These are phyloP conservation scores for Albatrellus sp. DNA, from an alignment of 1,284 basidiomycete species.

Conservation along the genomic window DNA sequence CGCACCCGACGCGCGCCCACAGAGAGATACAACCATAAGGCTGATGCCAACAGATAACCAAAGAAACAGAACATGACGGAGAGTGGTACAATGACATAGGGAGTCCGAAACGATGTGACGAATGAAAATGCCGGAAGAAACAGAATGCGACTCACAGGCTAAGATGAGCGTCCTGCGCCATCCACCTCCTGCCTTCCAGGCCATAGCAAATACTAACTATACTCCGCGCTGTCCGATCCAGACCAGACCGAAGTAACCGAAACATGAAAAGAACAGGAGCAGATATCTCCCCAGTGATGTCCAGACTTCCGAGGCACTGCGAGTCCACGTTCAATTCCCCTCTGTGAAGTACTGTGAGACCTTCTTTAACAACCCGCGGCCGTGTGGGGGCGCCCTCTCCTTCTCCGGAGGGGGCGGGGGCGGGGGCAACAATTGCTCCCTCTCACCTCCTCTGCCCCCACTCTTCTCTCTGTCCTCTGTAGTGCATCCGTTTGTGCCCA, in stretches of 20 bases:
- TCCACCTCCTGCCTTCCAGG: no score
- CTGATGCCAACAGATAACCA: no score
- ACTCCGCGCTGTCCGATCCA: not conserved
- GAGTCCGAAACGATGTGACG: no score
- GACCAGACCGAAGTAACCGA: not conserved
- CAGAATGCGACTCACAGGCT: no score
- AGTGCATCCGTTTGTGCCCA: not conserved
- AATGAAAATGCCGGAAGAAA: no score
- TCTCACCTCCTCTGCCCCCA: not conserved
- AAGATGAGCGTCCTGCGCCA: no score
- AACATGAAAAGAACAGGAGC: not conserved
- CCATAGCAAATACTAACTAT: no score
- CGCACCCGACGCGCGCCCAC: no score
- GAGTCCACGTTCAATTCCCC: not conserved
- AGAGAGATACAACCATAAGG: no score
- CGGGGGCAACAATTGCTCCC: not conserved
- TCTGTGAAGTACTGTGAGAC: constrained; percentile 12
- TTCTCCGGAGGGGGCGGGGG: not conserved
- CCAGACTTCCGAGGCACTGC: not conserved
- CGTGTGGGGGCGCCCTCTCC: constrained; percentile 3
- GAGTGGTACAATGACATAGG: no score
- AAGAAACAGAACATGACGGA: no score
- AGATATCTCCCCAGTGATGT: not conserved
- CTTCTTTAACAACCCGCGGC: constrained; percentile 9
- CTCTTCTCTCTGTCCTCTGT: not conserved